These are phyloP conservation scores for Asterophora parasitica DNA, from an alignment of 768 basidiomycete species.

Conservation along the genomic window DNA sequence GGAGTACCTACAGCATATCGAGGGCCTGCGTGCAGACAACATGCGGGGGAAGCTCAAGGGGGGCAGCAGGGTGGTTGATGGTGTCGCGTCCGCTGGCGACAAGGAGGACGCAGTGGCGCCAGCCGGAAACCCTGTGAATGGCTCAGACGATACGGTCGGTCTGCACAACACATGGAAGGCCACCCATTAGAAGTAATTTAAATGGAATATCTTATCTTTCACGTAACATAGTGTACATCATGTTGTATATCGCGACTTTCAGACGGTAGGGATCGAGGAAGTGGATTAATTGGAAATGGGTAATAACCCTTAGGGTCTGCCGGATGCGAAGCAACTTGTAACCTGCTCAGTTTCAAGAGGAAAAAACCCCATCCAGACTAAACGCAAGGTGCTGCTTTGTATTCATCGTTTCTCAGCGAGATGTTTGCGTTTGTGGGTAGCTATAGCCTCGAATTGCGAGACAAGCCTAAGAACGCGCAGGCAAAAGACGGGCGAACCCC, in stretches of 20 bases:
- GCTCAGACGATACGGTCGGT: slow-evolving; percentile 73
- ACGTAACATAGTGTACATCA: slow-evolving; percentile 4
- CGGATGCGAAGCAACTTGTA: no score
- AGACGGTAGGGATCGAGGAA: background rate
- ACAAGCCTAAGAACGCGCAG: no score
- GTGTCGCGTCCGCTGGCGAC: slow-evolving; percentile 16
- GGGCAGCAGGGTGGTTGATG: slow-evolving; percentile 29
- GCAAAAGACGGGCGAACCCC: no score
- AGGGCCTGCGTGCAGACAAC: slow-evolving; percentile 78
- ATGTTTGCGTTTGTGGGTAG: no score
- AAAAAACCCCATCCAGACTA: no score
- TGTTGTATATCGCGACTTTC: background rate
- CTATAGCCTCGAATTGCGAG: no score
- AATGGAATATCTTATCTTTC: slow-evolving; percentile 12
- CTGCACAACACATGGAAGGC: slow-evolving; percentile 69
- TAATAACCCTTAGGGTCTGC: no score
- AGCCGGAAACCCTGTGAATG: slow-evolving; percentile 47
- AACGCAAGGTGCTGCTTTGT: no score
- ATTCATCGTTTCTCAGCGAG: no score
- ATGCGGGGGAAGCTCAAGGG: slow-evolving; percentile 51
- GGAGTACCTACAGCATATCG: slow-evolving; percentile 69
- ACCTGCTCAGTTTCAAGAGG: no score
- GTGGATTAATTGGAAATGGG: no score
- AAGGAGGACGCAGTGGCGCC: slow-evolving; percentile 21
- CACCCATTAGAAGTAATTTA: slow-evolving; percentile 12